A percentile compares a stretch with the other conserved stretches of the same genome.
Evolutionary conservation across 108 stramenopile genomes (phyloP).

Genomic region (Conticribra weissflogii): DNA sequence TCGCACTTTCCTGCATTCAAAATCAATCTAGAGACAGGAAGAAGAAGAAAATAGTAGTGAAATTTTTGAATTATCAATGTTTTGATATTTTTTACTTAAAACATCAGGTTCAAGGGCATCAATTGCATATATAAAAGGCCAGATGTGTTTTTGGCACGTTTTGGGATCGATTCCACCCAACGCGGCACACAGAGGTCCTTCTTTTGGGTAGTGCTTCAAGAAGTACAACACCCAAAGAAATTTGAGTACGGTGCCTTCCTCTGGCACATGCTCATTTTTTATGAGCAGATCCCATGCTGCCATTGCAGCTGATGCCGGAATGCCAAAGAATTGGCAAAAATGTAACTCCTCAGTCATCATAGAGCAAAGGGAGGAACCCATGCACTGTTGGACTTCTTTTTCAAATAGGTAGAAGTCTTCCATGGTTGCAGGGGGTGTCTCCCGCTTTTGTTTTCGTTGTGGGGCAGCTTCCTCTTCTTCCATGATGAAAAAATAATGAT

Average conservation of each 20-base stretch:
- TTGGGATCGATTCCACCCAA: not conserved
- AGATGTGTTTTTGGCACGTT: not conserved
- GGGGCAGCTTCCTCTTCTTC: not conserved
- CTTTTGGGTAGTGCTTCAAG: not conserved
- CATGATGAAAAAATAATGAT: not conserved
- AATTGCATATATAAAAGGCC: not conserved
- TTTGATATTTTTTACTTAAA: not conserved
- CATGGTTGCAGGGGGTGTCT: not conserved
- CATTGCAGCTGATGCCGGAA: not conserved
- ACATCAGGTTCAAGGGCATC: not conserved
- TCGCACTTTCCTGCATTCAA: not conserved
- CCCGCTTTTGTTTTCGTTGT: not conserved
- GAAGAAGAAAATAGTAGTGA: not conserved
- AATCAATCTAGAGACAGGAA: not conserved
- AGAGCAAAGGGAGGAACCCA: not conserved
- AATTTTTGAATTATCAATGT: not conserved
- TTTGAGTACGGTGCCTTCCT: not conserved
- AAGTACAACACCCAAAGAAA: not conserved
- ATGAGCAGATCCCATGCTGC: not conserved
- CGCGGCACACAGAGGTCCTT: not conserved
- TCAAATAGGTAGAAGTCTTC: not conserved
- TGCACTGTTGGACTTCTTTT: not conserved
- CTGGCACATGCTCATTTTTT: not conserved
- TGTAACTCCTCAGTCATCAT: not conserved
- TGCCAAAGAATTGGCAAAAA: not conserved